phyloP scores from a whole-genome alignment of 1,284 basidiomycete genomes.

The Tylopilus sp. region DNA sequence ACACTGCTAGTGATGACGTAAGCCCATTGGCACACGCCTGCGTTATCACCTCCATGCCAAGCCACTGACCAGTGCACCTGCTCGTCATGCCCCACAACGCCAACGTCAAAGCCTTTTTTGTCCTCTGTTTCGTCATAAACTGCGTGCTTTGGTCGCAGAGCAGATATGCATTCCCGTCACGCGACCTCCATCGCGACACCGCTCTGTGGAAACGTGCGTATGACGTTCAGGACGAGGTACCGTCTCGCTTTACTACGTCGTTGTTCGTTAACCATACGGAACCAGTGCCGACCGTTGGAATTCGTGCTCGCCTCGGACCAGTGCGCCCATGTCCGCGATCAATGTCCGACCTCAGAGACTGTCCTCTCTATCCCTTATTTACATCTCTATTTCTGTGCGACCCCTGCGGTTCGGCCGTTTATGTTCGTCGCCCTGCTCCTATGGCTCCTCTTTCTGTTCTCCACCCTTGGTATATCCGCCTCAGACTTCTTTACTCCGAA shows the following conservation, averaged over 20 bases:
- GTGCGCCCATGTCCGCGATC: constrained; percentile 68
- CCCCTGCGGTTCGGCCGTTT: constrained; percentile 61
- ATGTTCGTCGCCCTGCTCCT: constrained; percentile 71
- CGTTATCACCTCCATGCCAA: no score
- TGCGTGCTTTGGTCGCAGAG: constrained; percentile 74
- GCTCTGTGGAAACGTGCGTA: constrained; percentile 20
- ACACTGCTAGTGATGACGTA: constrained; percentile 12
- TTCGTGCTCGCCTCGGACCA: constrained; percentile 64
- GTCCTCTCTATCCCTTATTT: constrained; percentile 79
- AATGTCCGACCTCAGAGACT: constrained; percentile 68
- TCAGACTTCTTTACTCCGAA: constrained; percentile 98
- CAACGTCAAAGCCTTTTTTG: constrained; percentile 62
- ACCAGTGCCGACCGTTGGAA: constrained; percentile 70
- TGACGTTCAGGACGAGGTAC: constrained; percentile 21
- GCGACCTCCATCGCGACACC: constrained; percentile 8
- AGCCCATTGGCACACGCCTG: not conserved
- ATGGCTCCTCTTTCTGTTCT: constrained; percentile 89
- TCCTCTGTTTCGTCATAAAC: constrained; percentile 62
- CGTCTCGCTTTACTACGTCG: not conserved
- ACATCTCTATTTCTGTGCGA: constrained; percentile 74
- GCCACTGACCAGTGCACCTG: no score
- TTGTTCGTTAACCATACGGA: not conserved
- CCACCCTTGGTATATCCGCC: constrained; percentile 91
- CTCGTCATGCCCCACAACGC: constrained; percentile 50
- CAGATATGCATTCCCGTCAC: constrained; percentile 58